Conservation (phyloP, 2,329 filamentous ascomycete genomes). For the Cadophora sp. region DNA sequence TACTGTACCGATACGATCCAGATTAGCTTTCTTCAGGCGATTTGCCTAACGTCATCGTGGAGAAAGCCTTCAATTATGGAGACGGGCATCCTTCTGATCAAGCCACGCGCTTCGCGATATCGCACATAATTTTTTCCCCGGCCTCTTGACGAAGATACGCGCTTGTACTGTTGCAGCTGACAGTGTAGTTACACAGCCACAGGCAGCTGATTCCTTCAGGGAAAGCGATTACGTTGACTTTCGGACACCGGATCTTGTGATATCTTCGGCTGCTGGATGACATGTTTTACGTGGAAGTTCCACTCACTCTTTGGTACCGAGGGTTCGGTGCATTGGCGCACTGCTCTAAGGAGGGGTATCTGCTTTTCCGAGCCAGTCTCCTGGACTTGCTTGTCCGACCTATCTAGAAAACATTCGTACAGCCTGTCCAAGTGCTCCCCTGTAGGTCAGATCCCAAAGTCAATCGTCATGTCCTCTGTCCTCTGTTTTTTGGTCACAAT, state of each 20-base stretch:
- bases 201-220: background rate
- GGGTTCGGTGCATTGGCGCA: background rate
- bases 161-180: constrained; percentile 10
- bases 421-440: no score
- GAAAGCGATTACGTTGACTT: background rate
- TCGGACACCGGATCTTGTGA: constrained; percentile 9
- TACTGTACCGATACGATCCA: background rate
- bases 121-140: constrained; percentile 1
- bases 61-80: background rate
- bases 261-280: background rate
- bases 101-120: constrained; percentile 26
- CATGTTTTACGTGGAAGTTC: background rate
- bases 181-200: constrained; percentile 19
- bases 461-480: no score
- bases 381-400: constrained; percentile 3
- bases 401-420: background rate
- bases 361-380: background rate
- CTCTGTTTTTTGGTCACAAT: no score
- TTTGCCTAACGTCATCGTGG: constrained; percentile 26
- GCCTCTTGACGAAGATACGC: background rate
- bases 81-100: constrained; percentile 28
- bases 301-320: background rate
- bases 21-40: constrained; percentile 9
- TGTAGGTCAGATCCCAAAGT: no score
- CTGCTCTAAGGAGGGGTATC: background rate